phyloP scores from a whole-genome alignment of 306 rosid genomes.

The Calophaca sinica region DNA sequence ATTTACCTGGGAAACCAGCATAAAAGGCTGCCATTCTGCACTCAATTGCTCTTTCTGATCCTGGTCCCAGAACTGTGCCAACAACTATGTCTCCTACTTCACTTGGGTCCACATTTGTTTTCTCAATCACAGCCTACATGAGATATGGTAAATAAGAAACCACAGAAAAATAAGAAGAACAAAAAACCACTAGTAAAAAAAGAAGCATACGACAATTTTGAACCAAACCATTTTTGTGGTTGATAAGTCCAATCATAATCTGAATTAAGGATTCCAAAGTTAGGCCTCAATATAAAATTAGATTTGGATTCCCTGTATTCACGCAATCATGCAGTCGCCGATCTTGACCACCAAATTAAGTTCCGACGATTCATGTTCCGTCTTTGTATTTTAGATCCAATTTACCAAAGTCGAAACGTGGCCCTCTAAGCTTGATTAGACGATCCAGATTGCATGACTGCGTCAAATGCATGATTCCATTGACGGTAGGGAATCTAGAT shows the following conservation, averaged over 20 bases:
- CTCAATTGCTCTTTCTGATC: conserved; percentile 84
- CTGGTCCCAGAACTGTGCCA: conserved; percentile 90
- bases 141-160: conserved; percentile 39
- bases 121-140: conserved; percentile 78
- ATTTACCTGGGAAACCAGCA: conserved; percentile 89
- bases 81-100: conserved; percentile 94
- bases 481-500: no score
- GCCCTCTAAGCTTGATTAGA: no score
- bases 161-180: background rate
- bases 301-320: no score
- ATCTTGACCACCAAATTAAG: no score
- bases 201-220: background rate
- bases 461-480: no score
- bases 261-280: background rate
- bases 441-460: no score
- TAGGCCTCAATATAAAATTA: background rate
- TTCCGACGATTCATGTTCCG: no score
- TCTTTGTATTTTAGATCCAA: no score
- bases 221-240: background rate
- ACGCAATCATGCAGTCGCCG: no score
- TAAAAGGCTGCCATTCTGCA: conserved; percentile 95
- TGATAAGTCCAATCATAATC: background rate
- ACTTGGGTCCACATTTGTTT: conserved; percentile 75
- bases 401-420: no score
- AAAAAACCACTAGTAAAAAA: background rate